phyloP scores from a whole-genome alignment of 768 basidiomycete genomes.

The Hygrocybe punicea region DNA sequence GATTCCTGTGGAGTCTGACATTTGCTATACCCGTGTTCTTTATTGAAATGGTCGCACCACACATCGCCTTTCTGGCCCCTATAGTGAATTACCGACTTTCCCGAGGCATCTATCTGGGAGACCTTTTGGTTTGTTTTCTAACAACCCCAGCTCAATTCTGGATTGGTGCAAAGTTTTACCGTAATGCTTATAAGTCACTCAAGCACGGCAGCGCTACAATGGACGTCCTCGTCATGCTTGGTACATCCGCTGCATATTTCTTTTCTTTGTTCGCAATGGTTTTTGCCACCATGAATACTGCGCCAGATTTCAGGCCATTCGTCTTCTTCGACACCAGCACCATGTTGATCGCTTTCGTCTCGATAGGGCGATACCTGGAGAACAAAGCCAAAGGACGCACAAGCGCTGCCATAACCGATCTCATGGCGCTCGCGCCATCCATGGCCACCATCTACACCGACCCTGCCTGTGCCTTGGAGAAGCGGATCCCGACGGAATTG shows the following conservation, averaged over 20 bases:
- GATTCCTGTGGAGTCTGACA: slow-evolving; percentile 66
- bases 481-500: slow-evolving; percentile 89
- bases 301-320: slow-evolving; percentile 71
- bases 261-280: slow-evolving; percentile 79
- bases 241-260: slow-evolving; percentile 89
- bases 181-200: slow-evolving; percentile 85
- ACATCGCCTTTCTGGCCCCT: slow-evolving; percentile 55
- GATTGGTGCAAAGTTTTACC: slow-evolving; percentile 85
- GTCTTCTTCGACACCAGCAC: slow-evolving; percentile 99
- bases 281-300: slow-evolving; percentile 57
- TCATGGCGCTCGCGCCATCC: slow-evolving; percentile 92
- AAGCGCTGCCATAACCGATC: slow-evolving; percentile 91
- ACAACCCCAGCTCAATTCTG: slow-evolving; percentile 93
- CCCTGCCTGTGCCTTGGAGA: slow-evolving; percentile 74
- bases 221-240: slow-evolving; percentile 96
- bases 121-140: slow-evolving; percentile 68
- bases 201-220: slow-evolving; percentile 90
- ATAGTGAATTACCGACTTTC: slow-evolving; percentile 52
- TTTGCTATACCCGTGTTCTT: slow-evolving; percentile 96
- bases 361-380: slow-evolving; percentile 91
- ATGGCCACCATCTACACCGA: slow-evolving; percentile 97
- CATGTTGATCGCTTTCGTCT: slow-evolving; percentile 97
- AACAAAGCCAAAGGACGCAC: slow-evolving; percentile 97
- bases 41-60: slow-evolving; percentile 79
- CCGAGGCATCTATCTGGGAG: slow-evolving; percentile 75